phyloP scores from a whole-genome alignment of 306 rosid genomes.

The Lithocarpus polystachyus region DNA sequence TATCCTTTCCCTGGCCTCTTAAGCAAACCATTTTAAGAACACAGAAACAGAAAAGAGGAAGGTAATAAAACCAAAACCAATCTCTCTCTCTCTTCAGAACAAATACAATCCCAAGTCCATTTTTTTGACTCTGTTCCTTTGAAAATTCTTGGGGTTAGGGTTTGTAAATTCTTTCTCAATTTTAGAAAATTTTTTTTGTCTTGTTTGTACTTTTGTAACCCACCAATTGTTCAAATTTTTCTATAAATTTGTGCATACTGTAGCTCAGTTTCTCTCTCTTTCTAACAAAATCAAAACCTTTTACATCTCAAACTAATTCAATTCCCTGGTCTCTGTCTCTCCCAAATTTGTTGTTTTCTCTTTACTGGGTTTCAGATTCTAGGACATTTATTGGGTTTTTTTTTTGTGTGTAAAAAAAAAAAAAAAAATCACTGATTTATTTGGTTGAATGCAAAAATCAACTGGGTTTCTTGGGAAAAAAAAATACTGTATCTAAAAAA shows the following conservation, averaged over 20 bases:
- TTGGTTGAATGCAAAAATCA: neutral
- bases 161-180: constrained; percentile 30
- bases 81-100: constrained; percentile 8
- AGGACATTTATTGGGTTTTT: neutral
- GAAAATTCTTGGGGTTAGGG: constrained; percentile 5
- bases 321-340: neutral
- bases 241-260: constrained; percentile 27
- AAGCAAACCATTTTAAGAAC: neutral
- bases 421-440: neutral
- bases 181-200: neutral
- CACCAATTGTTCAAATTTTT: neutral
- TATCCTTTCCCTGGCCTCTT: neutral
- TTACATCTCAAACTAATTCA: neutral
- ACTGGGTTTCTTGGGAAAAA: neutral
- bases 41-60: neutral
- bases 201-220: neutral
- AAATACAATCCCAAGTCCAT: constrained; percentile 24
- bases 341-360: no score
- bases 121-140: constrained; percentile 40
- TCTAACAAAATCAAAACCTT: neutral
- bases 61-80: constrained; percentile 10
- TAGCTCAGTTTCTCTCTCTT: constrained; percentile 3
- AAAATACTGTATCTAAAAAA: constrained; percentile 1
- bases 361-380: neutral
- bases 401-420: neutral